These are phyloP conservation scores for Leptomonas seymouri DNA, from an alignment of 208 protist species.

Conservation along the genomic window DNA sequence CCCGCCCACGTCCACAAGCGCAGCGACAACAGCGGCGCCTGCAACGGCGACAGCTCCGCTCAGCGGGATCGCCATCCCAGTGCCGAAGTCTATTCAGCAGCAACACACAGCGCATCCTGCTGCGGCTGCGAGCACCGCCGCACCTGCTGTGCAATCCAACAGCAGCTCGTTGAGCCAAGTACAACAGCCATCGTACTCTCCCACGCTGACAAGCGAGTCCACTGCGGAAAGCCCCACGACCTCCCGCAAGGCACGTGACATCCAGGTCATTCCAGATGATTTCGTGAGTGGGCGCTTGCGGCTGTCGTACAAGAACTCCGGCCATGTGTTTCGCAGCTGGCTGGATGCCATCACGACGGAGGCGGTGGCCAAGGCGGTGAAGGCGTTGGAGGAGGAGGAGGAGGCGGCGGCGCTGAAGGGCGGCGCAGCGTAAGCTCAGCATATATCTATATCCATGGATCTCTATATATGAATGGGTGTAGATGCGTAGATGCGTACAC, in stretches of 20 bases:
- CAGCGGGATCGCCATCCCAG: conserved; percentile 30
- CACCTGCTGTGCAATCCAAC: neutral
- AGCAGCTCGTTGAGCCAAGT: neutral
- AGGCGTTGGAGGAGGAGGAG: conserved; percentile 22
- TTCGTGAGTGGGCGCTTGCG: conserved; percentile 48
- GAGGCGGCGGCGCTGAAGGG: conserved; percentile 14
- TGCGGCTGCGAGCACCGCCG: neutral
- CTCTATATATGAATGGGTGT: too few relatives aligned
- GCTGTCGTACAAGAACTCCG: conserved; percentile 41
- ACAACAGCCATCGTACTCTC: neutral
- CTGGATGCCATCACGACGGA: conserved; percentile 38
- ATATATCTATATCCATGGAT: too few relatives aligned
- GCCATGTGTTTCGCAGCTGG: conserved; percentile 43
- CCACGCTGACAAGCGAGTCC: neutral
- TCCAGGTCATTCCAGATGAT: conserved; percentile 46
- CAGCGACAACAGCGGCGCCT: conserved; percentile 11
- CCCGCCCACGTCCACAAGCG: conserved; percentile 3
- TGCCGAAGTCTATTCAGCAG: conserved; percentile 37
- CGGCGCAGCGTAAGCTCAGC: neutral
- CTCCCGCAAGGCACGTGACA: conserved; percentile 14
- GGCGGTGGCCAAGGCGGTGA: conserved; percentile 34
- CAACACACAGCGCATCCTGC: conserved; percentile 5
- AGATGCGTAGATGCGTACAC: too few relatives aligned
- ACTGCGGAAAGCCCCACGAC: conserved; percentile 6
- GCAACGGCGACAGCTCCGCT: conserved; percentile 2